These are phyloP conservation scores for Rhizodiscina lignyota DNA, from an alignment of 495 filamentous ascomycete species.

Conservation along the genomic window DNA sequence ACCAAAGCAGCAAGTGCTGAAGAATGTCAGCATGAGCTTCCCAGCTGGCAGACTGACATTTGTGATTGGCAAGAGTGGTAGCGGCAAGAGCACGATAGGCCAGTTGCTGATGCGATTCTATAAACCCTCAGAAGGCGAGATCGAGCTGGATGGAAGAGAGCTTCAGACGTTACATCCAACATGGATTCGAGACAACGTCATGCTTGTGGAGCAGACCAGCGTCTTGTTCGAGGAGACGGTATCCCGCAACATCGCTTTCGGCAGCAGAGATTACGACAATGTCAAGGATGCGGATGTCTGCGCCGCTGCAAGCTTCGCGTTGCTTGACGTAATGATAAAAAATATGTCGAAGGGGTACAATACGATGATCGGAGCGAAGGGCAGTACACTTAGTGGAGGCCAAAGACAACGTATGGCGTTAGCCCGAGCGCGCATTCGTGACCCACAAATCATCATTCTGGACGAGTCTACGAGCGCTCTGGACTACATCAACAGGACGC, in stretches of 20 bases:
- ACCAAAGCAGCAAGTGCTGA: conserved; percentile 41
- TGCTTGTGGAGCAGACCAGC: conserved; percentile 69
- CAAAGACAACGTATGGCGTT: conserved; percentile 36
- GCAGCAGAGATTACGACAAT: conserved; percentile 12
- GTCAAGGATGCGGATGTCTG: conserved; percentile 38
- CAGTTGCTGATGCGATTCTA: conserved; percentile 71
- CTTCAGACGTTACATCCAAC: conserved; percentile 43
- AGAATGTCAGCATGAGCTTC: conserved; percentile 47
- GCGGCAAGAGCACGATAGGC: conserved; percentile 81
- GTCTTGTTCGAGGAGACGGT: conserved; percentile 75
- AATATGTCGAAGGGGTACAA: conserved; percentile 57
- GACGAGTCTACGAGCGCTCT: conserved; percentile 29
- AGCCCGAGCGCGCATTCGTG: conserved; percentile 23
- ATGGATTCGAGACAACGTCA: conserved; percentile 70
- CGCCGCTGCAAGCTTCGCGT: conserved; percentile 43
- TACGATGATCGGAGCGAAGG: conserved; percentile 54
- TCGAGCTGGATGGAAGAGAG: conserved; percentile 49
- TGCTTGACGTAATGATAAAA: conserved; percentile 55
- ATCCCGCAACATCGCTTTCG: conserved; percentile 66
- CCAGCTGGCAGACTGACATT: conserved; percentile 59
- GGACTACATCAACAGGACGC: conserved; percentile 21
- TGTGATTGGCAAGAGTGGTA: conserved; percentile 74
- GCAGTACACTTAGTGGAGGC: conserved; percentile 65
- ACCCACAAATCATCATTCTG: conserved; percentile 25
- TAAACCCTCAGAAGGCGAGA: conserved; percentile 42